A percentile compares a stretch with the other conserved stretches of the same genome.
Evolutionary conservation across 2,329 filamentous ascomycete species (phyloP).

Genomic region (Claviceps africana): DNA sequence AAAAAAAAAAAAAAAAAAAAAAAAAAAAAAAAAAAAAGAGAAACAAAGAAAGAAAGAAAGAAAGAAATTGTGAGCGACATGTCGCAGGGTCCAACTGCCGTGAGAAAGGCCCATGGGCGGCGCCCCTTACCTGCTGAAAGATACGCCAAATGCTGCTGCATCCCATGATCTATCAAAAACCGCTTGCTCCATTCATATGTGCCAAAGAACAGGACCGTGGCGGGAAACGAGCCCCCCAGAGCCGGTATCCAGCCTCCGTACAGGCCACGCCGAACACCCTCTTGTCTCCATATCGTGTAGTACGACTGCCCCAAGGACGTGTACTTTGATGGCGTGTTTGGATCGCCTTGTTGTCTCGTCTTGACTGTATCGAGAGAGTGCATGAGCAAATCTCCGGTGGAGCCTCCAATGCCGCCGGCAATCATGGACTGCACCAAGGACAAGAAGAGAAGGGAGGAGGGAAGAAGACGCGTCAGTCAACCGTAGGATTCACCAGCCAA

Average conservation of each 20-base stretch:
- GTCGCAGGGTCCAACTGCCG: background rate
- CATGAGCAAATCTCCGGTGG: slow-evolving; percentile 94
- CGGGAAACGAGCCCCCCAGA: slow-evolving; percentile 80
- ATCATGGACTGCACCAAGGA: slow-evolving; percentile 61
- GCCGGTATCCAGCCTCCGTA: slow-evolving; percentile 93
- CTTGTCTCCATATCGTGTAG: slow-evolving; percentile 82
- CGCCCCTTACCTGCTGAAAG: slow-evolving; percentile 59
- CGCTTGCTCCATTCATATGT: slow-evolving; percentile 94
- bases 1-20: no score
- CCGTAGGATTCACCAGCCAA: background rate
- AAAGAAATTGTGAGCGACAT: background rate
- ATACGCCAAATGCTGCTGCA: slow-evolving; percentile 75
- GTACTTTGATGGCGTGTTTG: slow-evolving; percentile 84
- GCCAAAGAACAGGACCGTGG: slow-evolving; percentile 90
- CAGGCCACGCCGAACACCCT: slow-evolving; percentile 71
- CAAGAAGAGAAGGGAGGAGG: background rate
- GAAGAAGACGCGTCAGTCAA: background rate
- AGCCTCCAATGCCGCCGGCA: slow-evolving; percentile 83
- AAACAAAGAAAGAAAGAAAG: background rate
- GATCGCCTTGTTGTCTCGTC: slow-evolving; percentile 92
- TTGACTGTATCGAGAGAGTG: slow-evolving; percentile 98
- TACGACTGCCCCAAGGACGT: slow-evolving; percentile 82
- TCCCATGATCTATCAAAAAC: slow-evolving; percentile 67
- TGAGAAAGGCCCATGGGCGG: background rate
- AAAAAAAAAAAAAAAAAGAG: background rate